Evolutionary conservation across 176 grass and related monocot genomes (phyloP).

Genomic region (Sorghum bicolor): DNA sequence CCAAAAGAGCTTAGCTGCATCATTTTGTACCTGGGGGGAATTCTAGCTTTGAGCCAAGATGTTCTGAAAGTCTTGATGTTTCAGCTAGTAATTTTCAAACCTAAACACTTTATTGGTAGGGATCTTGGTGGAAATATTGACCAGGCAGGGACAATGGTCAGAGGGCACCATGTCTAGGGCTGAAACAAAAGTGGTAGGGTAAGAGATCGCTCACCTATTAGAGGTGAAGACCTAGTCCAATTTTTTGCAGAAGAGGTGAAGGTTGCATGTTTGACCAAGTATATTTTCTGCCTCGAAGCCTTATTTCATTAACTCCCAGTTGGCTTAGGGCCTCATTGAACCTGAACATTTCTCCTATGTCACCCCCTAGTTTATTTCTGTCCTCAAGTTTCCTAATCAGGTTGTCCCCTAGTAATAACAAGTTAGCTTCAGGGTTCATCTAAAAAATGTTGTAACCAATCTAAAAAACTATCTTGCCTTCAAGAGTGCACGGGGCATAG

Average conservation of each 20-base stretch:
- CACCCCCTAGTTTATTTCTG: not conserved
- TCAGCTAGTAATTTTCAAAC: too few relatives aligned
- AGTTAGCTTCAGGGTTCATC: accelerated
- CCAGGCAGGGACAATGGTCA: too few relatives aligned
- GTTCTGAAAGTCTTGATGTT: accelerated
- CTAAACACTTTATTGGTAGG: accelerated
- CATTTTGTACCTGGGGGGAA: accelerated
- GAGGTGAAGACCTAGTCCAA: not conserved
- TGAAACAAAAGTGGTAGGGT: accelerated
- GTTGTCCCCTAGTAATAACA: accelerated
- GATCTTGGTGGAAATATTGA: accelerated
- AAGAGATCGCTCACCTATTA: accelerated
- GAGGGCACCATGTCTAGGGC: accelerated
- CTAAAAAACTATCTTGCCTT: accelerated
- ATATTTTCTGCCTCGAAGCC: not conserved
- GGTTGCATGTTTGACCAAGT: not conserved
- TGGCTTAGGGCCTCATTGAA: not conserved
- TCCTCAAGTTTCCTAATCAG: not conserved
- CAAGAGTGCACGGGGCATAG: not conserved
- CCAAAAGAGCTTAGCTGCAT: accelerated
- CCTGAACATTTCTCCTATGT: accelerated
- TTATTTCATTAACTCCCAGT: accelerated
- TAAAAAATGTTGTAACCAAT: not conserved
- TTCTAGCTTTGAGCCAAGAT: accelerated
- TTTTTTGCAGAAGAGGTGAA: accelerated